These are phyloP conservation scores for Collybia nuda DNA, from an alignment of 768 basidiomycete genomes.

Conservation along the genomic window DNA sequence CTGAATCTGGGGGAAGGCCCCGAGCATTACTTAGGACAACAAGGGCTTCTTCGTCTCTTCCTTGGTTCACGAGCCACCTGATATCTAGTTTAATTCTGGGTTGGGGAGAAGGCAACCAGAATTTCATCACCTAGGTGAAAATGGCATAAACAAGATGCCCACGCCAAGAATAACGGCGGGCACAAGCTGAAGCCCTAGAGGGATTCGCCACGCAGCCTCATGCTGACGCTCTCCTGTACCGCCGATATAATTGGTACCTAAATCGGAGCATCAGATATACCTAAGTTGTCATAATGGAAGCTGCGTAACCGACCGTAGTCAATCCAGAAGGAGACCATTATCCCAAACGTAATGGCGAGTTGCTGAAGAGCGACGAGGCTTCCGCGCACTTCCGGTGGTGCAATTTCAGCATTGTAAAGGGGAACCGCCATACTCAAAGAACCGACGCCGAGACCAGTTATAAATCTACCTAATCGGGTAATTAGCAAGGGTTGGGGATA, in stretches of 20 bases:
- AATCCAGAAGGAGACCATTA: slow-evolving; percentile 64
- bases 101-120: neutral
- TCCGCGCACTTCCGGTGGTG: slow-evolving; percentile 81
- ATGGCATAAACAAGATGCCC: slow-evolving; percentile 78
- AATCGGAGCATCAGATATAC: slow-evolving; percentile 44
- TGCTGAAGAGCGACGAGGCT: slow-evolving; percentile 82
- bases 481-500: slow-evolving; percentile 12
- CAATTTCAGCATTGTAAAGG: slow-evolving; percentile 70
- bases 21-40: slow-evolving; percentile 62
- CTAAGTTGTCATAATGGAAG: neutral
- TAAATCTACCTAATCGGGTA: slow-evolving; percentile 52
- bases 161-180: slow-evolving; percentile 70
- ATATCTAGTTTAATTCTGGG: neutral
- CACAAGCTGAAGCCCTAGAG: slow-evolving; percentile 70
- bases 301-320: slow-evolving; percentile 36
- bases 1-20: slow-evolving; percentile 50
- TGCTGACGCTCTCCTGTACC: slow-evolving; percentile 55
- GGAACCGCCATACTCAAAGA: slow-evolving; percentile 84
- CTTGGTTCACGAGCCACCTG: slow-evolving; percentile 77
- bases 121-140: slow-evolving; percentile 61
- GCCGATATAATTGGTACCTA: slow-evolving; percentile 69
- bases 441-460: slow-evolving; percentile 81
- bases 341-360: slow-evolving; percentile 79
- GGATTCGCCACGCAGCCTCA: slow-evolving; percentile 76
- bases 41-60: slow-evolving; percentile 74